Conservation (phyloP, 1,284 basidiomycete genomes). For the Meripilus lineatus region DNA sequence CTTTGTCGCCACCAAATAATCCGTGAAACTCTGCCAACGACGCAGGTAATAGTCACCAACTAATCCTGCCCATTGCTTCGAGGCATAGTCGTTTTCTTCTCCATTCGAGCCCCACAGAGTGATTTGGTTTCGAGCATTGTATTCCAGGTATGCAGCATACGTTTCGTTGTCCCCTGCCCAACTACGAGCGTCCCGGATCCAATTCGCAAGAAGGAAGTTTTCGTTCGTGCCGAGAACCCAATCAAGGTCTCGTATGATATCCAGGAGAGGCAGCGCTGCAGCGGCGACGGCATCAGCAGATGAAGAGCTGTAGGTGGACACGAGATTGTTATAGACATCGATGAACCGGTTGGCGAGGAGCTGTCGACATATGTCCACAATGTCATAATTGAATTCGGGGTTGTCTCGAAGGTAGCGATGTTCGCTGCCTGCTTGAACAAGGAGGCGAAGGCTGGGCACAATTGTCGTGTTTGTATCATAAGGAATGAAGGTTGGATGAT, state of each 20-base stretch:
- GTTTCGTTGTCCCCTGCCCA: constrained; percentile 25
- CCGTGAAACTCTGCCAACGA: constrained; percentile 35
- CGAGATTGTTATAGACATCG: constrained; percentile 28
- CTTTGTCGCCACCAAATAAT: constrained; percentile 28
- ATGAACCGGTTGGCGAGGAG: constrained; percentile 37
- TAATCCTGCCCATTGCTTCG: constrained; percentile 41
- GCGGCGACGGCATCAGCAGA: constrained; percentile 19
- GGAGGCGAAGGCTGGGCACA: constrained; percentile 30
- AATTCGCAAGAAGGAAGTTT: constrained; percentile 33
- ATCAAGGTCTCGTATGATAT: constrained; percentile 34
- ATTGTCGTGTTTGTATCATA: constrained; percentile 36
- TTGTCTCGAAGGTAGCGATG: constrained; percentile 18
- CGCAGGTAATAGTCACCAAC: constrained; percentile 33
- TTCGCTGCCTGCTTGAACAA: constrained; percentile 26
- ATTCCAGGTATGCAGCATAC: constrained; percentile 35
- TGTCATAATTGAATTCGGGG: constrained; percentile 36
- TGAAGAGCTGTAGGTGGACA: constrained; percentile 22
- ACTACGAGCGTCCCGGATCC: constrained; percentile 33
- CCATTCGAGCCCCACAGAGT: constrained; percentile 41
- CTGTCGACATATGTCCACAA: constrained; percentile 40
- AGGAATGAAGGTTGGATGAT: constrained; percentile 32
- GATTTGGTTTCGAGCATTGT: constrained; percentile 40
- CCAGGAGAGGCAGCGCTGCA: constrained; percentile 25
- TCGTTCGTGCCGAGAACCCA: constrained; percentile 29
- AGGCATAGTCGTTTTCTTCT: constrained; percentile 40